Percentiles rank a stretch among this genome's conserved stretches.
These are phyloP conservation scores for Hemileccinum impolitum DNA, from an alignment of 768 basidiomycete species.

Conservation along the genomic window DNA sequence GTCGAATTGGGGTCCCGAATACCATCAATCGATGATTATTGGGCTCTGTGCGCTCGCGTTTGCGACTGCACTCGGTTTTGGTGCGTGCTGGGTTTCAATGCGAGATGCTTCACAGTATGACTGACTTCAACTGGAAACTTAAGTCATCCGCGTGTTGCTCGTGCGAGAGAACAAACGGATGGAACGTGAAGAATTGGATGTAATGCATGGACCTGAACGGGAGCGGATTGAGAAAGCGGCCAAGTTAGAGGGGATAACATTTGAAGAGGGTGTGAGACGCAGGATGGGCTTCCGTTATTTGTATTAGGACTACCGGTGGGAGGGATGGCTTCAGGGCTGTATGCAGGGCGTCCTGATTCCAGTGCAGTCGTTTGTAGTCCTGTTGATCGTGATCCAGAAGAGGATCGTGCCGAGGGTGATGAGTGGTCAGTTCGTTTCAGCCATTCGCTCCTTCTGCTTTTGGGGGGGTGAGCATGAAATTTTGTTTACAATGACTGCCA, in stretches of 20 bases:
- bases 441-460: too few relatives aligned
- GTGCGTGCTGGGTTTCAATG: constrained; percentile 20
- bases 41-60: constrained; percentile 35
- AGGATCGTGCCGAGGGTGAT: too few relatives aligned
- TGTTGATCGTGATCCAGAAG: too few relatives aligned
- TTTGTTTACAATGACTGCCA: too few relatives aligned
- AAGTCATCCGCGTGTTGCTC: constrained; percentile 45
- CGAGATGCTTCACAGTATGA: not conserved
- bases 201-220: constrained; percentile 43
- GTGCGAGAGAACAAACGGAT: constrained; percentile 50
- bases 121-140: not conserved
- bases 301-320: constrained; percentile 41
- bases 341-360: too few relatives aligned
- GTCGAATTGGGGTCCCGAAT: constrained; percentile 54
- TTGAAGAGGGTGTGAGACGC: constrained; percentile 57
- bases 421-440: too few relatives aligned
- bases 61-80: constrained; percentile 33
- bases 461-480: too few relatives aligned
- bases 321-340: too few relatives aligned
- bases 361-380: too few relatives aligned
- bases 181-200: constrained; percentile 45
- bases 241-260: constrained; percentile 53
- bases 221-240: constrained; percentile 57
- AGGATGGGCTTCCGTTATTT: constrained; percentile 58
- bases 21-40: constrained; percentile 62